Evolutionary conservation across 306 rosid species (phyloP), one percentile per base, ranked within the genome.

Genomic region (Pyrus bretschneideri): DNA sequence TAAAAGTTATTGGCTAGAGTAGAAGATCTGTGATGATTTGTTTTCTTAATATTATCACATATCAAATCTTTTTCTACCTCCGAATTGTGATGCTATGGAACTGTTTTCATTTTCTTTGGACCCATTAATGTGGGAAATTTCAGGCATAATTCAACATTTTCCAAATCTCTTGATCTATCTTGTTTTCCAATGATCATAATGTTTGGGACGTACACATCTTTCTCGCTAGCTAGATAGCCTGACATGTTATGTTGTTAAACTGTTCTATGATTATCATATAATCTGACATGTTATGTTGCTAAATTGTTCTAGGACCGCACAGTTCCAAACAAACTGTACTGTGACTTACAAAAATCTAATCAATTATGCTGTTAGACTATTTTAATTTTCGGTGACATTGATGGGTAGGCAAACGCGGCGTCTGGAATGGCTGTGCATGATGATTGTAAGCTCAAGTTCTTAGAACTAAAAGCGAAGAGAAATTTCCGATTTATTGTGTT

Each of bases 381-480:
- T 59, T 25, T 11, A 29, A 51, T 17, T 49, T 29, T 6, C 18
- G 68, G 21, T 52, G 46, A 52, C 14, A 31, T 31, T 72, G 22
- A 33, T 72, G 31, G n/a, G 19, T 30, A 78, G 81, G 75, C 81
- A 38, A 78, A 78, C 74, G 7, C 81, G 1, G 22, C 76, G 8
- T 78, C 76, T 33, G 81, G 81, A 49, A 78, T 78, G 81, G 76
- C 76, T 49, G 81, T 78, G 63, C 81, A 78, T 38, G 81, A 78
- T 78, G 81, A 78, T 10, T 78, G 81, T 58, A 78, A 78, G 76
- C 66, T 78, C 71, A 78, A 62, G 71, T 70, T 78, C 45, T 62
- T 78, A 71, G 81, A 78, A 31, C 81, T 78, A 40, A 78, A 78
- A 78, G 71, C 81, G 9, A 78, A 80, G 79, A 74, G 83, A 33